phyloP scores from a whole-genome alignment of 2,329 filamentous ascomycete species.

The Dothiorella sarmentorum region DNA sequence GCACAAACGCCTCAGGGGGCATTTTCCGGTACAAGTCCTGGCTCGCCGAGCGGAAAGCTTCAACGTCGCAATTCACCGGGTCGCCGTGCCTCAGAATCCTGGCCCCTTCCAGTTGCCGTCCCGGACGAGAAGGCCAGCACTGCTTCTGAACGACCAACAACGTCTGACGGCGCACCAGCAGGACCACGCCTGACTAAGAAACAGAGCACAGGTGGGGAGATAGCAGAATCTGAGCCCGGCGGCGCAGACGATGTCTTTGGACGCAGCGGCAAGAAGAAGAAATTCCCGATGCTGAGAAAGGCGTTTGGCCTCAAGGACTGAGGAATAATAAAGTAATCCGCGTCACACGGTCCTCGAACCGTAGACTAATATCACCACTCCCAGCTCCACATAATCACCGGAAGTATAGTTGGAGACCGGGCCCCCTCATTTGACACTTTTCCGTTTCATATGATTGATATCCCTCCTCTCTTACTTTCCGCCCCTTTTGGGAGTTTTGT shows the following conservation, averaged over 20 bases:
- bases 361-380: not conserved
- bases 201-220: slow-evolving; percentile 19
- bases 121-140: slow-evolving; percentile 22
- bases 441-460: not conserved
- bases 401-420: not conserved
- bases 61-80: slow-evolving; percentile 43
- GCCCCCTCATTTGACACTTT: not conserved
- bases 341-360: not conserved
- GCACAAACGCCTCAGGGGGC: not conserved
- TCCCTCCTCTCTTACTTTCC: not conserved
- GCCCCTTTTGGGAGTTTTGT: not conserved
- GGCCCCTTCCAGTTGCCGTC: slow-evolving; percentile 45
- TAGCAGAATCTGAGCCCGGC: not conserved
- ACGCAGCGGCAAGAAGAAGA: slow-evolving; percentile 56
- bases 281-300: slow-evolving; percentile 62
- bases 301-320: slow-evolving; percentile 61
- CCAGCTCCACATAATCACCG: slow-evolving; percentile 4
- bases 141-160: slow-evolving; percentile 26
- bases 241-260: slow-evolving; percentile 27
- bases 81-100: slow-evolving; percentile 31
- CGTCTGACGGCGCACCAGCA: slow-evolving; percentile 28
- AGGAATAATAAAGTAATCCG: slow-evolving; percentile 18
- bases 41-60: slow-evolving; percentile 32
- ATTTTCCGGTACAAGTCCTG: slow-evolving; percentile 29
- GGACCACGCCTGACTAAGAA: slow-evolving; percentile 23